Conservation (phyloP, 176 grass and related monocot species). For the Typha latifolia region DNA sequence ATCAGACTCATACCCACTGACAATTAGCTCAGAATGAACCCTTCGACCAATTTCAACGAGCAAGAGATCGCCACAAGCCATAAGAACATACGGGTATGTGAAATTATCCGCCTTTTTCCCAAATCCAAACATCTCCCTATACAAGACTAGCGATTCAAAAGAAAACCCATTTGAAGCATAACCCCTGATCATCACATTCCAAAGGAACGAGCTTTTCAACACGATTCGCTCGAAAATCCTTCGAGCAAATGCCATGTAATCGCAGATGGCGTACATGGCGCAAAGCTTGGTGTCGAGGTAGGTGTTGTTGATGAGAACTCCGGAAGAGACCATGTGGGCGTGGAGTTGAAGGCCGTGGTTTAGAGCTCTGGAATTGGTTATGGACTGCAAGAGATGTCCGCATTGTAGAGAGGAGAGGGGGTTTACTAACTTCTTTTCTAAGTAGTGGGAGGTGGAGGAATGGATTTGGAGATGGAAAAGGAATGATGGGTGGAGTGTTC, state of each 20-base stretch:
- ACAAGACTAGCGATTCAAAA: not conserved
- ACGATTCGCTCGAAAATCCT: conserved; percentile 40
- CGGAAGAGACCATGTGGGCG: conserved; percentile 13
- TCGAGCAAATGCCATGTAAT: conserved; percentile 8
- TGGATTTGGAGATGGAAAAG: too few relatives aligned
- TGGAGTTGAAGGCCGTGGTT: conserved; percentile 7
- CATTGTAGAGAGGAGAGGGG: conserved; percentile 19
- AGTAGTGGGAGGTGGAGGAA: not conserved
- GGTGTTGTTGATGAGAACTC: conserved; percentile 36
- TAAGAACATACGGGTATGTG: conserved; percentile 16
- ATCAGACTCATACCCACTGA: conserved; percentile 26
- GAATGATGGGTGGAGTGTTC: not conserved
- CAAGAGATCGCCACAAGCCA: conserved; percentile 22
- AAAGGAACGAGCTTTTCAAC: conserved; percentile 24
- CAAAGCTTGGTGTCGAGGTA: conserved; percentile 47
- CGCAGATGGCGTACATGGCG: conserved; percentile 37
- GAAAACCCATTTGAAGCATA: conserved; percentile 6
- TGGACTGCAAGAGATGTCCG: conserved; percentile 8
- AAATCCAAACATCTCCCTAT: not conserved
- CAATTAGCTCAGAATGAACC: conserved; percentile 23
- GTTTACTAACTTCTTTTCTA: not conserved
- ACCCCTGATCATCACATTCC: conserved; percentile 45
- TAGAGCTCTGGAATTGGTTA: conserved; percentile 17
- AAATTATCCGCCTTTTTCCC: conserved; percentile 1
- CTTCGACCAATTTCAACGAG: conserved; percentile 8